Evolutionary conservation across 2,329 filamentous ascomycete species (phyloP).

Genomic region (Colletotrichum salicis): DNA sequence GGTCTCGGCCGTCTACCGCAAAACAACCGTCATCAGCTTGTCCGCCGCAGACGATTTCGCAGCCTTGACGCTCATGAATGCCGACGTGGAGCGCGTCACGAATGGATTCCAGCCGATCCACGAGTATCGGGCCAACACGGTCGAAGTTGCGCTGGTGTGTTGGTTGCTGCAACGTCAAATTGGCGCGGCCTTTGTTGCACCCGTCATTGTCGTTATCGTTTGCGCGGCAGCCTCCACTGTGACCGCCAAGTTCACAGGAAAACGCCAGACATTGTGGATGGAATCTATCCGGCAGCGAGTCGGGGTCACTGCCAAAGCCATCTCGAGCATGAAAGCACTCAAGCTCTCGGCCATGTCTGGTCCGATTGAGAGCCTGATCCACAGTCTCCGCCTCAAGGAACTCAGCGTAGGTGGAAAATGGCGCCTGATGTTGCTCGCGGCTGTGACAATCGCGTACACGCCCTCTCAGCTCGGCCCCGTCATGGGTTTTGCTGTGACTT

Average conservation of each 20-base stretch:
- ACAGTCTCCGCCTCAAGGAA: constrained; percentile 48
- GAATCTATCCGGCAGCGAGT: constrained; percentile 38
- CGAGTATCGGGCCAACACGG: constrained; percentile 51
- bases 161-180: constrained; percentile 57
- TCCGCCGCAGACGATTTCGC: constrained; percentile 50
- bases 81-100: constrained; percentile 56
- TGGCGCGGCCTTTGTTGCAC: constrained; percentile 21
- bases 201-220: constrained; percentile 8
- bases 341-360: constrained; percentile 50
- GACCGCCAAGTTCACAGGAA: constrained; percentile 13
- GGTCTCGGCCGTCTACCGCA: constrained; percentile 46
- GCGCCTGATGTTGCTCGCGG: constrained; percentile 37
- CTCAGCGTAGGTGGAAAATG: constrained; percentile 43
- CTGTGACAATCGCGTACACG: constrained; percentile 44
- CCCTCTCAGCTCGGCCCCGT: constrained; percentile 49
- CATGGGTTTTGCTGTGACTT: constrained; percentile 46
- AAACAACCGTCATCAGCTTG: constrained; percentile 46
- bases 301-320: constrained; percentile 40
- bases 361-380: constrained; percentile 44
- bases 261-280: constrained; percentile 40
- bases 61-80: constrained; percentile 59
- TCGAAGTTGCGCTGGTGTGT: constrained; percentile 56
- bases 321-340: constrained; percentile 51
- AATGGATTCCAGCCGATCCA: constrained; percentile 49
- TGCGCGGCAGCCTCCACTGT: not conserved